Percentiles rank a stretch among this genome's conserved stretches.
phyloP scores from a whole-genome alignment of 169 alveolate genomes.

The Plasmodium falciparum region DNA sequence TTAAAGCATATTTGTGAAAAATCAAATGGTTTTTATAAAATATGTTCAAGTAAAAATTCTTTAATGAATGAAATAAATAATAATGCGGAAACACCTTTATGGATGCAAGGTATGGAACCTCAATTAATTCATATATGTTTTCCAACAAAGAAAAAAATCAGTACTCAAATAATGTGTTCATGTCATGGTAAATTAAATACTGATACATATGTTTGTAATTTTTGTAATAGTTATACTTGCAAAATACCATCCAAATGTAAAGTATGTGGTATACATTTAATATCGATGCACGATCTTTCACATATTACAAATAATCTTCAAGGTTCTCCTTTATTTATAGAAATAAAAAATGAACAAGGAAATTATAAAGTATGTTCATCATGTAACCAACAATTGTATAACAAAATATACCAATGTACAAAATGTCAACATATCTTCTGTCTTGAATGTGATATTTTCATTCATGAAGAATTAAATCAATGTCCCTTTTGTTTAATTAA shows the following conservation, averaged over 20 bases:
- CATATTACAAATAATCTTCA: constrained; percentile 53
- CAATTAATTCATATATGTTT: constrained; percentile 83
- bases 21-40: constrained; percentile 71
- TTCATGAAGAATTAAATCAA: constrained; percentile 84
- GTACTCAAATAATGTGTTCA: constrained; percentile 83
- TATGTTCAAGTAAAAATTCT: constrained; percentile 32
- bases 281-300: constrained; percentile 59
- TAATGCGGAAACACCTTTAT: constrained; percentile 59
- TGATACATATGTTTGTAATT: constrained; percentile 84
- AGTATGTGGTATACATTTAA: constrained; percentile 74
- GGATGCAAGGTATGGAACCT: constrained; percentile 87
- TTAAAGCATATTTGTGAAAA: constrained; percentile 66
- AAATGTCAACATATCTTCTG: constrained; percentile 79
- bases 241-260: constrained; percentile 85
- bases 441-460: constrained; percentile 77
- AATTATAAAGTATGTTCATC: constrained; percentile 51
- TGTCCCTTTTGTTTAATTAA: constrained; percentile 83
- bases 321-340: constrained; percentile 55
- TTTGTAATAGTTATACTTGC: constrained; percentile 84
- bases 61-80: constrained; percentile 54
- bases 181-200: constrained; percentile 81
- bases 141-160: constrained; percentile 83
- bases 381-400: constrained; percentile 70
- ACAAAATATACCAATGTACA: constrained; percentile 80
- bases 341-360: constrained; percentile 57